Base-by-base conservation (phyloP, 257 asterid species). In the Cruciata laevipes region DNA sequence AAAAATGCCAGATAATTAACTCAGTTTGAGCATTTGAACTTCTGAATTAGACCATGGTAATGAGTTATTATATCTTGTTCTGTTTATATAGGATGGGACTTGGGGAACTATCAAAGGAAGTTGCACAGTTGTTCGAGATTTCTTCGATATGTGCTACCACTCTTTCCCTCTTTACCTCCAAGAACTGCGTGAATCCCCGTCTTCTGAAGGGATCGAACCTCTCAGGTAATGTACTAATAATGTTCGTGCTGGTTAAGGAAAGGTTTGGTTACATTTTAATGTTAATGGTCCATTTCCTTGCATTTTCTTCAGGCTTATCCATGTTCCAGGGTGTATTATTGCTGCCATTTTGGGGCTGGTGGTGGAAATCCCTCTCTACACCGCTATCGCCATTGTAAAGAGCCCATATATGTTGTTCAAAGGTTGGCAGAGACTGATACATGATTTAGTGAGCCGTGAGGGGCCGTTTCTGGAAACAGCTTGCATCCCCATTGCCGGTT, bases 391-490 rank as follows among this genome's bases (percentile, higher is more conserved):
- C 14, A 7, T 89, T 52, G 89, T 82, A 7, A 92, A 92, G 79
- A 89, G 97, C 62, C 98, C 98, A 1, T 89, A 73, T 70, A 89
- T 92, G 97, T 68, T 89, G 85, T 87, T 89, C 83, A 92, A 88
- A 66, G 97, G 98, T 24, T 92, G 98, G 98, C 94, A 87, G 3
- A 81, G 97, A 78, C 77, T 92, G 65, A 77, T 89, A 61, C 93
- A 89, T 30, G 98, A 92, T 80, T 75, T 92, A 59, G 83, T 92
- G 66, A 89, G 98, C 65, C 89, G 98, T 2, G 98, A 92, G 80
- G 98, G 98, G 60, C 96, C 97, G 4, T 92, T 92, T 72, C 81
- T 89, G 3, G 97, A 92, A 86, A 85, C 95, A 3, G 98, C 98
- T 60, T 92, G 98, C 78, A 86, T 92, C 67, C 98, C 98, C 27